Conservation (phyloP, 257 asterid species). For the Solanum piurae region DNA sequence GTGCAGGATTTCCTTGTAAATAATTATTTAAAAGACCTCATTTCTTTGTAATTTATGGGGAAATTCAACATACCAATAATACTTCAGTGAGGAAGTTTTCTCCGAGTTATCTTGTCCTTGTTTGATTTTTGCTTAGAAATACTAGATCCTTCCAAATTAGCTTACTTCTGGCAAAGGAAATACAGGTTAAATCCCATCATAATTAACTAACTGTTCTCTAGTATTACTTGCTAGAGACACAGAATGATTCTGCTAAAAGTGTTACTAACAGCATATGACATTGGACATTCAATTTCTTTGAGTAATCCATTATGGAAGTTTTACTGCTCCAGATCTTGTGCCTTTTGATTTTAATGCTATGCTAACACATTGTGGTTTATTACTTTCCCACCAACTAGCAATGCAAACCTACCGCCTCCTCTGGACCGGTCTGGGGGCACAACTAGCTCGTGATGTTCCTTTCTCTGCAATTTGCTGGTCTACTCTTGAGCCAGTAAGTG, state of each 20-base stretch:
- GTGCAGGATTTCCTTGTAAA: neutral
- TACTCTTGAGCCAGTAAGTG: conserved; percentile 74
- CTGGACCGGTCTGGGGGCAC: conserved; percentile 94
- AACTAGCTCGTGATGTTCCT: conserved; percentile 90
- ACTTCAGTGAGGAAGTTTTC: neutral
- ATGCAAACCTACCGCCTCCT: conserved; percentile 51
- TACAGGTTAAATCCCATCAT: neutral
- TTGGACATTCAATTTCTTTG: neutral
- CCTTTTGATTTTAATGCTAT: neutral
- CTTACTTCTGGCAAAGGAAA: neutral
- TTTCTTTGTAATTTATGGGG: neutral
- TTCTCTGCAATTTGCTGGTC: conserved; percentile 94
- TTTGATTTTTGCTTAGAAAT: neutral
- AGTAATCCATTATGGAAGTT: neutral
- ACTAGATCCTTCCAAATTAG: neutral
- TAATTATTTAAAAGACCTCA: neutral
- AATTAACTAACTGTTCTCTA: neutral
- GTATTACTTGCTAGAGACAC: neutral
- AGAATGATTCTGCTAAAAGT: neutral
- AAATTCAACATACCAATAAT: neutral
- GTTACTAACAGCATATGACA: neutral
- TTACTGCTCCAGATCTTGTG: neutral
- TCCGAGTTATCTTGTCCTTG: neutral
- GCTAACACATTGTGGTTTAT: neutral
- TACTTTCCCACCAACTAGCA: conserved; percentile 7